Percentiles rank a stretch among this genome's conserved stretches.
Conservation (phyloP, 2,329 filamentous ascomycete species). For the Fusarium abutilonis region DNA sequence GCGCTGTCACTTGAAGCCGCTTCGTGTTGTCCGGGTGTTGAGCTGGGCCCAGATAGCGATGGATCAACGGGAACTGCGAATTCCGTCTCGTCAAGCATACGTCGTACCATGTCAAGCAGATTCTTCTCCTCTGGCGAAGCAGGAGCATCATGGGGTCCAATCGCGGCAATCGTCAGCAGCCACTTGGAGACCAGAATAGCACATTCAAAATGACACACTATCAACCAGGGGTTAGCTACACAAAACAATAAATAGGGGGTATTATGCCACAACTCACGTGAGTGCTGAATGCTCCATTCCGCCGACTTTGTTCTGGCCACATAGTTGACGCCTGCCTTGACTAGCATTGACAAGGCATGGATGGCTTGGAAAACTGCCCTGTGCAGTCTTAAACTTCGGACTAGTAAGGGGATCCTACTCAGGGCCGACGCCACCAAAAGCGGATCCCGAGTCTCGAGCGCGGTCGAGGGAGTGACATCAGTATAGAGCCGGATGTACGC, state of each 20-base stretch:
- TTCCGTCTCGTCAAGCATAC: conserved; percentile 70
- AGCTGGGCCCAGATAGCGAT: conserved; percentile 57
- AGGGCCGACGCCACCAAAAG: conserved; percentile 69
- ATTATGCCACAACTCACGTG: conserved; percentile 55
- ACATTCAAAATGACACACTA: conserved; percentile 70
- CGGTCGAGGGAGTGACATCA: conserved; percentile 69
- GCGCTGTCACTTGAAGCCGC: conserved; percentile 58
- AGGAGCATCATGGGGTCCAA: conserved; percentile 61
- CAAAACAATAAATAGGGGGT: not conserved
- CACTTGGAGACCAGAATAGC: conserved; percentile 69
- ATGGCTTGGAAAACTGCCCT: conserved; percentile 74
- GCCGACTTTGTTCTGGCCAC: conserved; percentile 69
- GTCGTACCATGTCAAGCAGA: conserved; percentile 65
- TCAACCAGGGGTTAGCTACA: conserved; percentile 26
- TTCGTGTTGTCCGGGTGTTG: conserved; percentile 54
- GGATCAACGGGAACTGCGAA: conserved; percentile 69
- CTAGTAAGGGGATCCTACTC: conserved; percentile 65
- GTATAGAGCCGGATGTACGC: conserved; percentile 74
- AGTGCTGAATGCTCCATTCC: conserved; percentile 72
- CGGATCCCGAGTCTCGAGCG: conserved; percentile 72
- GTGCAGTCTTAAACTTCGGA: conserved; percentile 68
- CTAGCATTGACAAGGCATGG: conserved; percentile 73
- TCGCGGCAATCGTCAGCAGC: conserved; percentile 65
- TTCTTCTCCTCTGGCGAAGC: conserved; percentile 63
- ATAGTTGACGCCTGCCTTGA: conserved; percentile 71